A percentile compares a stretch with the other conserved stretches of the same genome.
phyloP scores from a whole-genome alignment of 352 stramenopile species.

The Peronospora farinosa region DNA sequence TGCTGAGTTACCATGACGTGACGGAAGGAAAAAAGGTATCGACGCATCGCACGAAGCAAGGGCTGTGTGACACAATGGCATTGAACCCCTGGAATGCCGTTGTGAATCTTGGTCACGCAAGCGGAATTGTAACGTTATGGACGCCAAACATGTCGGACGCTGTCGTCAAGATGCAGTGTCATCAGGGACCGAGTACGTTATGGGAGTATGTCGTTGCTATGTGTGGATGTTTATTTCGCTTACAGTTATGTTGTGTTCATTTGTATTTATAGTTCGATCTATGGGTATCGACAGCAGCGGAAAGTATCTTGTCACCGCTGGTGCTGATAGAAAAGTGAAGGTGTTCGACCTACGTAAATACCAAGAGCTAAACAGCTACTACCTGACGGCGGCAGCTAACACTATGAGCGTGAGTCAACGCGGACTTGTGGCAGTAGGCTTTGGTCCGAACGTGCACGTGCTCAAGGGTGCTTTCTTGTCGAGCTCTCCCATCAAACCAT shows the following conservation, averaged over 20 bases:
- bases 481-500: slow-evolving; percentile 55
- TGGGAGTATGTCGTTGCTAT: neutral
- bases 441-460: slow-evolving; percentile 88
- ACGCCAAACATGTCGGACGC: slow-evolving; percentile 90
- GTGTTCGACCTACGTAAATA: slow-evolving; percentile 97
- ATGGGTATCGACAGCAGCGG: slow-evolving; percentile 91
- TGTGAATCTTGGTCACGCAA: slow-evolving; percentile 94
- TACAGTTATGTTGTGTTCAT: slow-evolving; percentile 11
- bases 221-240: slow-evolving; percentile 2
- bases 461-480: slow-evolving; percentile 87
- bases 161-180: slow-evolving; percentile 97
- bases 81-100: slow-evolving; percentile 97
- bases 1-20: slow-evolving; percentile 95
- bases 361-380: slow-evolving; percentile 93
- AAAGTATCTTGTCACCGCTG: slow-evolving; percentile 94
- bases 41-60: slow-evolving; percentile 89
- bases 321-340: slow-evolving; percentile 92
- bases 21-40: slow-evolving; percentile 91
- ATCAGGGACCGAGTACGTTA: slow-evolving; percentile 90
- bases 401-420: slow-evolving; percentile 94
- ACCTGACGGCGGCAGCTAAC: slow-evolving; percentile 76
- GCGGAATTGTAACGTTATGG: slow-evolving; percentile 98
- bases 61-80: slow-evolving; percentile 88
- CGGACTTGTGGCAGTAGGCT: slow-evolving; percentile 91
- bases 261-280: slow-evolving; percentile 53